A percentile compares a stretch with the other conserved stretches of the same genome.
Conservation (phyloP, 345 rosid species). For the Carallia brachiata region DNA sequence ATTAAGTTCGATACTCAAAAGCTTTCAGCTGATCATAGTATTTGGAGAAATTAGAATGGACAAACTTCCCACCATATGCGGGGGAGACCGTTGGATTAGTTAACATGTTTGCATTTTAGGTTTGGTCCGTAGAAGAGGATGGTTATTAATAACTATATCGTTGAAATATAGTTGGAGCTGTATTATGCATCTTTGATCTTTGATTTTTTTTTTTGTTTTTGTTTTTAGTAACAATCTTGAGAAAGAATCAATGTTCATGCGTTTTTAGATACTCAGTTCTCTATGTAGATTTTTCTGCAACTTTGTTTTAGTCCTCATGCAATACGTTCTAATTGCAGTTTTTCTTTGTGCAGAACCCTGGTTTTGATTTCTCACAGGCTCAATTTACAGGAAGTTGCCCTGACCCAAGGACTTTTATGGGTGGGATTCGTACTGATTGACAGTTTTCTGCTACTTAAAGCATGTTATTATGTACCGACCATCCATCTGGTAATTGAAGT, state of each 20-base stretch:
- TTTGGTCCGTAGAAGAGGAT: neutral
- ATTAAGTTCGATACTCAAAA: too few relatives aligned
- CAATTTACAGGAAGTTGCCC: constrained; percentile 85
- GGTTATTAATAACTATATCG: neutral
- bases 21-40: neutral
- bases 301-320: too few relatives aligned
- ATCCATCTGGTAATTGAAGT: constrained; percentile 5
- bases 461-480: constrained; percentile 4
- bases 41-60: neutral
- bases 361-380: constrained; percentile 96
- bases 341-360: constrained; percentile 69
- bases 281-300: neutral
- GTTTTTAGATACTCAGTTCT: too few relatives aligned
- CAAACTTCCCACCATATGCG: neutral
- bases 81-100: too few relatives aligned
- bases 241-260: too few relatives aligned
- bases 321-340: neutral
- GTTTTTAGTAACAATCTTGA: too few relatives aligned
- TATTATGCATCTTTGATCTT: too few relatives aligned
- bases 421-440: constrained; percentile 73
- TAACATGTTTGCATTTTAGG: neutral
- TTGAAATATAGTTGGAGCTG: too few relatives aligned
- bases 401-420: constrained; percentile 89
- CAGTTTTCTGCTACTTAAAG: neutral
- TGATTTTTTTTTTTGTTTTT: too few relatives aligned